Percentiles rank a stretch among this genome's conserved stretches.
Conservation (phyloP, 495 filamentous ascomycete species). For the Xylaria bambusicola region DNA sequence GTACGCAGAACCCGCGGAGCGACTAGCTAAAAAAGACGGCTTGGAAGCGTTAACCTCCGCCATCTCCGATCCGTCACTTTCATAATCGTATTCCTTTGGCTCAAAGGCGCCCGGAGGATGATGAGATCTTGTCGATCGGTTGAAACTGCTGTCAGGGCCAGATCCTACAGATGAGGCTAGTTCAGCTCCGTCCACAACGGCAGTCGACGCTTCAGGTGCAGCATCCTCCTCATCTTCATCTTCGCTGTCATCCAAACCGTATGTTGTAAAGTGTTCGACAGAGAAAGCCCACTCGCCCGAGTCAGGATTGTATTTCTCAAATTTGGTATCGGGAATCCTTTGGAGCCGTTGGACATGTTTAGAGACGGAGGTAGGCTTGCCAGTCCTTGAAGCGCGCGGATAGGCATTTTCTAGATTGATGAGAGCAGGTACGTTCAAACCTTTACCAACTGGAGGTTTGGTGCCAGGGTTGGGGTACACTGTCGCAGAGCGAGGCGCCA, state of each 20-base stretch:
- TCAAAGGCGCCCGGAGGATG: constrained; percentile 79
- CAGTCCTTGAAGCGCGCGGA: constrained; percentile 68
- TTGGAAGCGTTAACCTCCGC: constrained; percentile 38
- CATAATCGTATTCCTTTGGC: constrained; percentile 48
- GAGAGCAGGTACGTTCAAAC: constrained; percentile 85
- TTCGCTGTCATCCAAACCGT: constrained; percentile 86
- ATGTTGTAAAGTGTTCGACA: constrained; percentile 94
- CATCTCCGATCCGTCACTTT: constrained; percentile 48
- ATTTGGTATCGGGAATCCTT: constrained; percentile 75
- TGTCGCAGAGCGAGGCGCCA: constrained; percentile 74
- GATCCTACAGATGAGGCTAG: constrained; percentile 18
- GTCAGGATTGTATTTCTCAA: constrained; percentile 72
- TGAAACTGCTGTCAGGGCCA: constrained; percentile 76
- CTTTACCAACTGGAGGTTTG: constrained; percentile 81
- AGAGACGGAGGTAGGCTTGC: constrained; percentile 52
- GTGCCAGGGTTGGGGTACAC: constrained; percentile 75
- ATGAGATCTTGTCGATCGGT: constrained; percentile 70
- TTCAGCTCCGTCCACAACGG: neutral
- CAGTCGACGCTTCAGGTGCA: constrained; percentile 32
- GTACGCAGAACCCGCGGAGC: constrained; percentile 79
- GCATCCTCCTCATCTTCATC: constrained; percentile 62
- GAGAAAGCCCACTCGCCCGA: constrained; percentile 88
- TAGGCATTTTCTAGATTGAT: constrained; percentile 87
- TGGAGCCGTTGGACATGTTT: constrained; percentile 83
- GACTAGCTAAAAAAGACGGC: constrained; percentile 89